These are phyloP conservation scores for Dactylorhiza incarnata DNA, from an alignment of 106 monocot species.

Conservation along the genomic window DNA sequence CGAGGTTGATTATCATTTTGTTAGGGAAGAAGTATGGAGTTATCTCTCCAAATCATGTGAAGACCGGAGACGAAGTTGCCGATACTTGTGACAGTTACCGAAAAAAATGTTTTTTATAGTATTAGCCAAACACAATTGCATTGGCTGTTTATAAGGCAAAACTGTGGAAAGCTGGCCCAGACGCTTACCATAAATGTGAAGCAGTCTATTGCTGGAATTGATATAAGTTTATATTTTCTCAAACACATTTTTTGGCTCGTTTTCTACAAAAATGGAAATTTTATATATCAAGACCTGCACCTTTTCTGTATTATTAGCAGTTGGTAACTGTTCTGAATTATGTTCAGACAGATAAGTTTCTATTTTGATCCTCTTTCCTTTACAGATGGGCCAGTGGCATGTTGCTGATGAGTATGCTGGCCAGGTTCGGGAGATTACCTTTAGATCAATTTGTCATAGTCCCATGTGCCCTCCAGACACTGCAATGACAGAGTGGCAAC, in stretches of 20 bases:
- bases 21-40: too few species aligned
- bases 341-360: not conserved
- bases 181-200: not conserved
- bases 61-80: too few species aligned
- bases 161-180: too few species aligned
- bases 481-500: conserved; percentile 97
- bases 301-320: not conserved
- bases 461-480: conserved; percentile 99
- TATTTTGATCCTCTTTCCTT: conserved; percentile 1
- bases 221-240: not conserved
- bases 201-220: not conserved
- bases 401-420: conserved; percentile 91
- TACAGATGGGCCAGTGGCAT: conserved; percentile 93
- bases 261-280: not conserved
- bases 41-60: too few species aligned
- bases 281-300: not conserved
- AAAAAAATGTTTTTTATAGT: too few species aligned
- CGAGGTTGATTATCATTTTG: too few species aligned
- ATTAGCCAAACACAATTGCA: too few species aligned
- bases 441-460: conserved; percentile 86
- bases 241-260: not conserved
- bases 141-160: too few species aligned
- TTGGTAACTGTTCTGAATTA: not conserved
- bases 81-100: too few species aligned
- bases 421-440: conserved; percentile 88